These are phyloP conservation scores for Penicillium goetzii DNA, from an alignment of 495 filamentous ascomycete species.

Conservation along the genomic window DNA sequence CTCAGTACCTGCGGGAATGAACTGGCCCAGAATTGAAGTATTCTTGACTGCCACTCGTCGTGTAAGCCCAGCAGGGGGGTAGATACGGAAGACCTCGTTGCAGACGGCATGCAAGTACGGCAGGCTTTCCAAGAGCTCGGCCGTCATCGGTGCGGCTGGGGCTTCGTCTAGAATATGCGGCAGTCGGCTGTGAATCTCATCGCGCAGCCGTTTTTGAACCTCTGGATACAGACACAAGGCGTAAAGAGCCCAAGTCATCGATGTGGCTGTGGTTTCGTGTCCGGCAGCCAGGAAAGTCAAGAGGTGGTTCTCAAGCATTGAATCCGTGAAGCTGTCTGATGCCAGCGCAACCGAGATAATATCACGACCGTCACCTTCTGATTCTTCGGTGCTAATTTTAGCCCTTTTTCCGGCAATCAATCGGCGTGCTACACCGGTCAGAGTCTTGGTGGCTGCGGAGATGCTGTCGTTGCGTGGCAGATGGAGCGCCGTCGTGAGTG, in stretches of 20 bases:
- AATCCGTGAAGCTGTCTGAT: constrained; percentile 64
- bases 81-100: constrained; percentile 55
- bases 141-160: not conserved
- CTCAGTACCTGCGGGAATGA: constrained; percentile 53
- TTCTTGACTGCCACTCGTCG: constrained; percentile 58
- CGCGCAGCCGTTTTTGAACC: constrained; percentile 25
- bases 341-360: constrained; percentile 72
- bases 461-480: constrained; percentile 9
- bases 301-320: constrained; percentile 71
- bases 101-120: constrained; percentile 58
- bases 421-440: constrained; percentile 6
- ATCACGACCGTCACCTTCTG: constrained; percentile 44
- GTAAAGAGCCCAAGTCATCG: constrained; percentile 31
- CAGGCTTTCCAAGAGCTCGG: constrained; percentile 24
- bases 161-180: not conserved
- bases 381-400: not conserved
- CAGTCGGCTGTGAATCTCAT: constrained; percentile 20
- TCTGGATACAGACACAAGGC: constrained; percentile 24
- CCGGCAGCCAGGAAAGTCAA: constrained; percentile 82
- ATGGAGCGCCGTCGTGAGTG: not conserved
- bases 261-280: constrained; percentile 56
- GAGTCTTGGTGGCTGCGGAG: not conserved
- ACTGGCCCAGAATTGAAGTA: constrained; percentile 57
- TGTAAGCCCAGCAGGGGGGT: constrained; percentile 57
- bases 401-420: constrained; percentile 6